phyloP scores from a whole-genome alignment of 139 green algal genomes.

The Micractinium conductrix region DNA sequence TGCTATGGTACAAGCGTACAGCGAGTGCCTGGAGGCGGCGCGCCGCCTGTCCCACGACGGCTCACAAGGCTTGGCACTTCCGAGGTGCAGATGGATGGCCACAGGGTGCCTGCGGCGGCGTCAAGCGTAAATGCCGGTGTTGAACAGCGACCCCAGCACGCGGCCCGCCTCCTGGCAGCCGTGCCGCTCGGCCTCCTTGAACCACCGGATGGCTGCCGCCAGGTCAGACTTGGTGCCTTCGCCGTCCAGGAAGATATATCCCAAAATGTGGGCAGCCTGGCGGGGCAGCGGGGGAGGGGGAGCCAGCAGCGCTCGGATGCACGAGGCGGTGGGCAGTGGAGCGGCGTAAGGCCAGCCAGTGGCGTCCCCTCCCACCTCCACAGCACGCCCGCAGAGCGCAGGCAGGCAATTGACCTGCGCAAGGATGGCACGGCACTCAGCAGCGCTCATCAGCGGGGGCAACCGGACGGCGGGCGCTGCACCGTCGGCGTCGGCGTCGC shows the following conservation, averaged over 20 bases:
- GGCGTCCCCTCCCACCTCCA: not conserved
- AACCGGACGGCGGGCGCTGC: not conserved
- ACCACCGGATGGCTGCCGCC: constrained; percentile 33
- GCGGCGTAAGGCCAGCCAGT: not conserved
- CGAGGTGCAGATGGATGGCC: too few species aligned
- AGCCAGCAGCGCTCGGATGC: not conserved
- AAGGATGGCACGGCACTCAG: not conserved
- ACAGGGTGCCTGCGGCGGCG: too few species aligned
- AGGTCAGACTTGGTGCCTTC: constrained; percentile 40
- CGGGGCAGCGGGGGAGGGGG: not conserved
- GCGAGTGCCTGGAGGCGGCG: too few species aligned
- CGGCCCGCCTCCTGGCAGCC: constrained; percentile 41
- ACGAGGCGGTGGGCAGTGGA: not conserved
- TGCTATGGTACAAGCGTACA: too few species aligned
- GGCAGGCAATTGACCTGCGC: not conserved
- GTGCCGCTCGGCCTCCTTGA: constrained; percentile 36
- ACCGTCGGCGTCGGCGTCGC: not conserved
- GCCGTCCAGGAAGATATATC: constrained; percentile 49
- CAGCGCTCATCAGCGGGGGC: not conserved
- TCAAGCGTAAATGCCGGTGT: constrained; percentile 47
- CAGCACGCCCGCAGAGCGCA: not conserved
- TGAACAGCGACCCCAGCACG: constrained; percentile 50
- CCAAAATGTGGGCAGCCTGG: constrained; percentile 36
- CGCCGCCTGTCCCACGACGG: too few species aligned
- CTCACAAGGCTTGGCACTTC: not conserved